A percentile compares a stretch with the other conserved stretches of the same genome.
These are phyloP conservation scores for Stentor roeselii DNA, from an alignment of 73 alveolate genomes.

Conservation along the genomic window DNA sequence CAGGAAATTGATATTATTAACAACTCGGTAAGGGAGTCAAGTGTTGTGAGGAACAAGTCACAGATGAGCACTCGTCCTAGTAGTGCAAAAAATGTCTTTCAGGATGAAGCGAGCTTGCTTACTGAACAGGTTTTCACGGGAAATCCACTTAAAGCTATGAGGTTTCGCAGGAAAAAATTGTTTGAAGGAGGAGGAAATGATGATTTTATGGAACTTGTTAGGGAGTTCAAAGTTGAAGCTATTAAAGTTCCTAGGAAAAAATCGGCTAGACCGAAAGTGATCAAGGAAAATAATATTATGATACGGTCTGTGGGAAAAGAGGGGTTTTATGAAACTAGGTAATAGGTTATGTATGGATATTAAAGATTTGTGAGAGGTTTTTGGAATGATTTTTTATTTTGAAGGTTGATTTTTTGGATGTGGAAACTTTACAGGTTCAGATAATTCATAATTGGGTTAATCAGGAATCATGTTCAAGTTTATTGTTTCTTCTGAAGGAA, in stretches of 20 bases:
- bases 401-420: no score
- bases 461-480: no score
- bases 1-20: not conserved
- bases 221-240: not conserved
- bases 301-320: not conserved
- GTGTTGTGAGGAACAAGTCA: not conserved
- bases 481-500: no score
- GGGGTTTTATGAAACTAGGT: not conserved
- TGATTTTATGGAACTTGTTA: slow-evolving; percentile 14
- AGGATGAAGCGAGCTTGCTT: slow-evolving; percentile 5
- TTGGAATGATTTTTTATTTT: no score
- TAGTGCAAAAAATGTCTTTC: not conserved
- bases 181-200: slow-evolving; percentile 19
- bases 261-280: not conserved
- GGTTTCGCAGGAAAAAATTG: slow-evolving; percentile 26
- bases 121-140: slow-evolving; percentile 27
- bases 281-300: no score
- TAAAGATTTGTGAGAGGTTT: no score
- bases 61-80: slow-evolving; percentile 4
- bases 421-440: no score
- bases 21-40: slow-evolving; percentile 18
- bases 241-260: not conserved
- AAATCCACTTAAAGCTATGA: slow-evolving; percentile 31
- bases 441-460: no score
- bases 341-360: no score